phyloP scores from a whole-genome alignment of 495 filamentous ascomycete genomes.

The Lepraria neglecta region DNA sequence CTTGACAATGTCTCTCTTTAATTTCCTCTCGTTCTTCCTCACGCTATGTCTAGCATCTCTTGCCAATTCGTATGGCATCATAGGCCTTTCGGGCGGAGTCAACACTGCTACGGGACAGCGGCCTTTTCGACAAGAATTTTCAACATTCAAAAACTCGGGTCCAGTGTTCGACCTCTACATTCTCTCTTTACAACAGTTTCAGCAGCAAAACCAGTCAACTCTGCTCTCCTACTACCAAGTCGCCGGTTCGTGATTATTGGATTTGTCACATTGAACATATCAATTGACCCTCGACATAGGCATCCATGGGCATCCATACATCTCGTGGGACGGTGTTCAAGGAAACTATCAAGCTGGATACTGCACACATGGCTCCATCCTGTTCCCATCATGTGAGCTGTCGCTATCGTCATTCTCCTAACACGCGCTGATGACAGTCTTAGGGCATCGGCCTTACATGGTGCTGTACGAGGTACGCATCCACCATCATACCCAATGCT shows the following conservation, averaged over 20 bases:
- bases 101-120: constrained; percentile 26
- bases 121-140: constrained; percentile 29
- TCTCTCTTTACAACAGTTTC: constrained; percentile 29
- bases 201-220: constrained; percentile 26
- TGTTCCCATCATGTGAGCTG: constrained; percentile 32
- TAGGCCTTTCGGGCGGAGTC: constrained; percentile 25
- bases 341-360: constrained; percentile 24
- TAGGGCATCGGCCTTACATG: constrained; percentile 42
- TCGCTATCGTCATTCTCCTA: too few species aligned
- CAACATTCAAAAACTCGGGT: constrained; percentile 26
- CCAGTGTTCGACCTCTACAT: constrained; percentile 34
- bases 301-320: constrained; percentile 32
- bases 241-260: constrained; percentile 18
- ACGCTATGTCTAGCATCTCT: constrained; percentile 2
- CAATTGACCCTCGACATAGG: constrained; percentile 19
- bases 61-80: constrained; percentile 23
- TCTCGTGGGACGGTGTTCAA: constrained; percentile 31
- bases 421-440: too few species aligned
- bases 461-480: constrained; percentile 40
- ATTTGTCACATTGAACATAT: not conserved
- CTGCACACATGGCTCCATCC: constrained; percentile 26
- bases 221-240: constrained; percentile 31
- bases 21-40: constrained; percentile 8
- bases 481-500: not conserved
- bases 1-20: not conserved